These are phyloP conservation scores for Globomyces pollinis-pini DNA, from an alignment of 192 early-diverging fungal genomes.

Conservation along the genomic window DNA sequence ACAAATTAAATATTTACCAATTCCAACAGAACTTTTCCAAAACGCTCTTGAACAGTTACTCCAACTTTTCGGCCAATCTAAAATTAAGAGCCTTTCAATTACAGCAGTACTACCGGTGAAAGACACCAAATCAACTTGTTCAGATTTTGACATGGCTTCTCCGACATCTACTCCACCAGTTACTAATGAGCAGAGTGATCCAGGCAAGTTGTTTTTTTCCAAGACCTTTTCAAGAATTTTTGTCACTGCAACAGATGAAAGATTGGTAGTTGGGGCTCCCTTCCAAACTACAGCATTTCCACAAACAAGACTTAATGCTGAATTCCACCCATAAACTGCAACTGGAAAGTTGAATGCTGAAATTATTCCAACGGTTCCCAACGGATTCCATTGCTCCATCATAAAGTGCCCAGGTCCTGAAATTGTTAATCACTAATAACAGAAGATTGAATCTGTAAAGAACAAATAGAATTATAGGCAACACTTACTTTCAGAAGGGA, in stretches of 20 bases:
- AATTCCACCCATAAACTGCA: conserved; percentile 92
- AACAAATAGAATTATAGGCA: conserved; percentile 10
- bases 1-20: too few relatives aligned
- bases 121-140: conserved; percentile 68
- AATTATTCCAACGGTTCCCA: conserved; percentile 87
- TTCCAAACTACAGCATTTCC: conserved; percentile 92
- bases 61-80: conserved; percentile 66
- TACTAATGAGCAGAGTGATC: conserved; percentile 74
- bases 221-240: conserved; percentile 78
- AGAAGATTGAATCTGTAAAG: neutral
- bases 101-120: conserved; percentile 88
- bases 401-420: conserved; percentile 89
- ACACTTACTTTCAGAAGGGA: conserved; percentile 87
- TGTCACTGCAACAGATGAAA: conserved; percentile 81
- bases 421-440: neutral
- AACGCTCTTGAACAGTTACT: conserved; percentile 68
- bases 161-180: conserved; percentile 83
- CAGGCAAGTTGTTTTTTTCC: conserved; percentile 69
- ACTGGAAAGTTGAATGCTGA: conserved; percentile 94
- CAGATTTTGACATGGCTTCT: conserved; percentile 59
- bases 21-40: conserved; percentile 82
- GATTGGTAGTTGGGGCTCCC: conserved; percentile 46
- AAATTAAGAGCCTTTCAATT: too few relatives aligned
- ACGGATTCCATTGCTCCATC: conserved; percentile 93
- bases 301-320: conserved; percentile 76